Conservation (phyloP, 805 yeast genomes). For the Candida orba region DNA sequence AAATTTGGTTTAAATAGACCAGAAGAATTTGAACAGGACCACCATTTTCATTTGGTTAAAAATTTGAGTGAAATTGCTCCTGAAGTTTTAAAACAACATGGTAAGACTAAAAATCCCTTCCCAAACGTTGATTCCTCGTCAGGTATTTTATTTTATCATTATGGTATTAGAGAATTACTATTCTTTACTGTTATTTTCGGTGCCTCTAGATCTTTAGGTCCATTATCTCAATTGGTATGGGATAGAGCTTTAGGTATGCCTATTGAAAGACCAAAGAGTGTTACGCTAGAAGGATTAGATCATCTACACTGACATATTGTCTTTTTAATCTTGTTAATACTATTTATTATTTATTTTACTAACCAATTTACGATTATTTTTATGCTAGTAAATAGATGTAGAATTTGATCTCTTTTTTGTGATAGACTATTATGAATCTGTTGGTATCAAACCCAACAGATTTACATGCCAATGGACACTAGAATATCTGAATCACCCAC, state of each 20-base stretch:
- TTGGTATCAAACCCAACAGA: neutral
- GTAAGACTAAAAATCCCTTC: conserved; percentile 80
- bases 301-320: neutral
- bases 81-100: conserved; percentile 65
- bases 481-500: neutral
- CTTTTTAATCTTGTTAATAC: no score
- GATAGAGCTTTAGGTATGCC: conserved; percentile 74
- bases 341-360: neutral
- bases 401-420: neutral
- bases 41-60: conserved; percentile 58
- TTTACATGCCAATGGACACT: no score
- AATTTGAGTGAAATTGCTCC: conserved; percentile 67
- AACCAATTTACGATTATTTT: no score
- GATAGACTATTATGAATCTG: no score
- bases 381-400: neutral
- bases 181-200: conserved; percentile 81
- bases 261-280: conserved; percentile 63
- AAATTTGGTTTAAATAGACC: conserved; percentile 51
- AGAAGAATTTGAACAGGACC: conserved; percentile 49
- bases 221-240: conserved; percentile 70
- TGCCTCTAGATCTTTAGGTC: conserved; percentile 76
- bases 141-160: conserved; percentile 73
- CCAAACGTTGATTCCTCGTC: conserved; percentile 80
- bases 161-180: conserved; percentile 64
- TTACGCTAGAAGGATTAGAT: conserved; percentile 15